Evolutionary conservation across 345 rosid species (phyloP), one percentile per base, ranked within the genome.

Genomic region (Ricinus communis): DNA sequence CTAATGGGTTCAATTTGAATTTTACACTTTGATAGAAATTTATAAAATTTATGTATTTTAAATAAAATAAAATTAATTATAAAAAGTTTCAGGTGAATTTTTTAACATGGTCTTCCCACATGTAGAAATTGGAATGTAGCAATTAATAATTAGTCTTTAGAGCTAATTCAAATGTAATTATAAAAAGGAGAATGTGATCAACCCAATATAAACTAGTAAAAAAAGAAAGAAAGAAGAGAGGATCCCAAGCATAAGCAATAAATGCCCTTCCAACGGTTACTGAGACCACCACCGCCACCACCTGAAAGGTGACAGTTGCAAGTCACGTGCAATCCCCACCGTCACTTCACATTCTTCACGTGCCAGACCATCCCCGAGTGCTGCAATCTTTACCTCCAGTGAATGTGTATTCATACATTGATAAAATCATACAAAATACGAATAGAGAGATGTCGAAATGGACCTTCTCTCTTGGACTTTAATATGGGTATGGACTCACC

Each of bases 181-280:
- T 3, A 6, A 18, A 50, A n/a, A 50, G 24, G 54, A n/a, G n/a
- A 22, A 24, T 2, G 0, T 27, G 36, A 53, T 53, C 57, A 53
- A 7, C 10, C 9, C 8, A 53, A 53, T 14, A 8, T 8, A 11
- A 8, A 53, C 47, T 1, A 9, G 14, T 8, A 4, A 27, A 46
- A 70, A 40, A 57, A 19, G 5, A 31, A 49, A 51, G 40, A 7
- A 14, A 21, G 40, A 49, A 51, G 40, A 7, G n/a, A 21, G 31
- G 43, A 55, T 55, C 68, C 36, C 28, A 40, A 61, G 51, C 27
- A 41, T 45, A 12, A n/a, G 28, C 78, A 79, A 49, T 81, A 21
- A 84, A 76, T 81, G 83, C 46, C 40, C 45, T 73, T 43, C 51
- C 70, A 84, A 81, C 85, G 82, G 79, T 67, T 76, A 72, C 71